Percentiles rank a stretch among this genome's conserved stretches.
Evolutionary conservation across 345 rosid species (phyloP).

Genomic region (Passiflora organensis): DNA sequence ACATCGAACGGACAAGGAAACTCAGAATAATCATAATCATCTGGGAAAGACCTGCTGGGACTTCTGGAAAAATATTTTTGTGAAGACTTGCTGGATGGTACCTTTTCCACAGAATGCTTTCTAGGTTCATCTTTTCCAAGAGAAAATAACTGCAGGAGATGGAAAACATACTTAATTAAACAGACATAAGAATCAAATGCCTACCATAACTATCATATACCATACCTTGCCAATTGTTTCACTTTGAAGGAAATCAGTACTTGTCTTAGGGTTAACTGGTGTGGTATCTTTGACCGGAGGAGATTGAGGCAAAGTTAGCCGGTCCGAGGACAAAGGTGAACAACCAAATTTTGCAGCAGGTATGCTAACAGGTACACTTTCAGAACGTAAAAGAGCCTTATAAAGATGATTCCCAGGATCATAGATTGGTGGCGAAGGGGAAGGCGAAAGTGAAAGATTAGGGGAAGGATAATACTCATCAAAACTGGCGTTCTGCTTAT

Average conservation of each 20-base stretch:
- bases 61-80: constrained; percentile 61
- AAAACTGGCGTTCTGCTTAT: constrained; percentile 39
- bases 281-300: constrained; percentile 46
- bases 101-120: constrained; percentile 45
- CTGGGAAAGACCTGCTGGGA: constrained; percentile 69
- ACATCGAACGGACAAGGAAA: constrained; percentile 80
- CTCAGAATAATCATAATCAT: constrained; percentile 74
- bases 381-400: constrained; percentile 48
- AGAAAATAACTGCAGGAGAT: constrained; percentile 34
- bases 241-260: constrained; percentile 34
- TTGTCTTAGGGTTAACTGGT: constrained; percentile 37
- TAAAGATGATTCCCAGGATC: constrained; percentile 40
- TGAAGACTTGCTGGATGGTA: constrained; percentile 46
- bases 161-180: constrained; percentile 11
- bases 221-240: constrained; percentile 64
- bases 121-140: constrained; percentile 50
- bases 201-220: constrained; percentile 3
- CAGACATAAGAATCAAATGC: neutral
- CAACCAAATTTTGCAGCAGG: constrained; percentile 36
- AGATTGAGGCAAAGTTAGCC: constrained; percentile 52
- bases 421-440: constrained; percentile 63
- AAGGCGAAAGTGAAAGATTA: constrained; percentile 56
- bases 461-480: constrained; percentile 63
- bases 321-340: constrained; percentile 37
- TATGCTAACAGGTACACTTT: constrained; percentile 83